phyloP scores from a whole-genome alignment of 129 eudicot species.

The Smallanthus sonchifolius region DNA sequence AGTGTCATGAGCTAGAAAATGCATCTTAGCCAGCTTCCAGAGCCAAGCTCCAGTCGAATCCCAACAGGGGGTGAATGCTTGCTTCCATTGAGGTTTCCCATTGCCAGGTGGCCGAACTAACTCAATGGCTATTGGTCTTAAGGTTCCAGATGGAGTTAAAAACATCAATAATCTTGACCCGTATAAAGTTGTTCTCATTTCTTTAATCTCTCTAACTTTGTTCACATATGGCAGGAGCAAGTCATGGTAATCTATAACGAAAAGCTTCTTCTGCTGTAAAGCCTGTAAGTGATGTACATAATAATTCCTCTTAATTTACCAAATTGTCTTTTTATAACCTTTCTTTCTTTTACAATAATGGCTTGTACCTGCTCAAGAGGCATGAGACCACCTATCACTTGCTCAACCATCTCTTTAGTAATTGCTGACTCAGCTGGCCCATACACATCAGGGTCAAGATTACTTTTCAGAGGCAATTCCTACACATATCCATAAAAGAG shows the following conservation, averaged over 20 bases:
- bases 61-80: conserved; percentile 37
- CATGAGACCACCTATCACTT: conserved; percentile 39
- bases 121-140: conserved; percentile 56
- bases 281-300: conserved; percentile 40
- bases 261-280: conserved; percentile 53
- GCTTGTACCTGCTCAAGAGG: conserved; percentile 22
- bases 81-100: conserved; percentile 66
- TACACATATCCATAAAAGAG: conserved; percentile 11
- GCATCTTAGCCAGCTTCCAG: conserved; percentile 83
- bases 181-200: conserved; percentile 53
- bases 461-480: conserved; percentile 76
- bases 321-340: neutral
- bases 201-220: conserved; percentile 48
- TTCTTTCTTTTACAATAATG: neutral
- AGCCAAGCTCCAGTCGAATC: conserved; percentile 67
- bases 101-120: conserved; percentile 55
- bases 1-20: conserved; percentile 78
- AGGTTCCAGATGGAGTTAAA: conserved; percentile 44
- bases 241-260: conserved; percentile 69
- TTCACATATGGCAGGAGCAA: conserved; percentile 58
- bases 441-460: conserved; percentile 48
- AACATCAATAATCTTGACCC: conserved; percentile 68
- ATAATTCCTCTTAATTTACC: neutral
- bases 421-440: conserved; percentile 75
- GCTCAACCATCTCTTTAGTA: conserved; percentile 49